Percentiles rank a stretch among this genome's conserved stretches.
These are phyloP conservation scores for Populus hybrid DNA, from an alignment of 441 rosid species.

Conservation along the genomic window DNA sequence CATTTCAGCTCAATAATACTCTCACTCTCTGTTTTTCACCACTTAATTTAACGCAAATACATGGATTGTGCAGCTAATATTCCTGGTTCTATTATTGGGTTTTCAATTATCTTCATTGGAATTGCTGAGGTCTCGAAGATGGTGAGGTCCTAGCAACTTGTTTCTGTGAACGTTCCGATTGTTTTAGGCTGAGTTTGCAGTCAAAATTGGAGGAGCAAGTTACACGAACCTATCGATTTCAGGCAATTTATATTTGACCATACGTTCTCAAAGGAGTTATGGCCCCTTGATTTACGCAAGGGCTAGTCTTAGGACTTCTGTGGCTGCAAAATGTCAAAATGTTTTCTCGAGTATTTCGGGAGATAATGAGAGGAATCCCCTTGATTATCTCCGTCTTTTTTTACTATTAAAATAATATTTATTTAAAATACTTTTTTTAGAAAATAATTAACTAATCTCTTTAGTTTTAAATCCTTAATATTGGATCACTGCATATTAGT, in stretches of 20 bases:
- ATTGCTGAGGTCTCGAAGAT: background rate
- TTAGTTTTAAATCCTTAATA: background rate
- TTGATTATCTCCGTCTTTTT: background rate
- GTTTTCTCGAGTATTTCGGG: background rate
- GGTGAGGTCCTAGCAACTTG: background rate
- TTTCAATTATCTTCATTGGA: background rate
- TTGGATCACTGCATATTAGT: background rate
- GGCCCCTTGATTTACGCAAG: background rate
- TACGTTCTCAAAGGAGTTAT: too few relatives aligned
- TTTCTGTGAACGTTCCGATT: background rate
- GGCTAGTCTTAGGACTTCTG: background rate
- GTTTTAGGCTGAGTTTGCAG: background rate
- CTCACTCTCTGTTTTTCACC: background rate
- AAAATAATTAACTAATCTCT: too few relatives aligned
- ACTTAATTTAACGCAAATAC: background rate
- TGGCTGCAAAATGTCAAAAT: background rate
- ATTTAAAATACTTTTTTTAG: too few relatives aligned
- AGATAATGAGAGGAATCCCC: background rate
- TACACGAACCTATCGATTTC: background rate
- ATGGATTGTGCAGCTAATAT: background rate
- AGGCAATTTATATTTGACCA: background rate
- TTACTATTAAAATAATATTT: too few relatives aligned
- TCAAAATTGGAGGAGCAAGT: background rate
- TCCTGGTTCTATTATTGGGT: background rate
- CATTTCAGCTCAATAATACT: background rate